These are phyloP conservation scores for Botryosphaeria agaves DNA, from an alignment of 2,329 filamentous ascomycete genomes.

Conservation along the genomic window DNA sequence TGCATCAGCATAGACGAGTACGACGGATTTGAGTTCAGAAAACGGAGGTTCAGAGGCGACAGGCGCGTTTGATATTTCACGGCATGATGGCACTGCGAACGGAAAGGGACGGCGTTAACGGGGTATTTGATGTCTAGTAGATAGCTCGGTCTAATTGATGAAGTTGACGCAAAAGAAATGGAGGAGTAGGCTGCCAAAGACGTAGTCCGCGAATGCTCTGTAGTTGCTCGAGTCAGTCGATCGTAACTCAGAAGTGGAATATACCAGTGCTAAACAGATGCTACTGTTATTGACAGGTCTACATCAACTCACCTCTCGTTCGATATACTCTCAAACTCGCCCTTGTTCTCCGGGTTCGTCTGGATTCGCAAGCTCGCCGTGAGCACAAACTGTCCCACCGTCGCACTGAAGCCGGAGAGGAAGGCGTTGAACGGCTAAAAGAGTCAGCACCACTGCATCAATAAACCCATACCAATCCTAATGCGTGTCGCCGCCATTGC, in stretches of 20 bases:
- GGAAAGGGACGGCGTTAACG: too few species aligned
- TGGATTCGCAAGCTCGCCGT: slow-evolving; percentile 85
- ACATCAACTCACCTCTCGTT: slow-evolving; percentile 49
- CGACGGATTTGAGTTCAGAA: too few species aligned
- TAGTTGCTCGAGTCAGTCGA: too few species aligned
- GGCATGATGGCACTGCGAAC: too few species aligned
- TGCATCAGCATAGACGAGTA: too few species aligned
- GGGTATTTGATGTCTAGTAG: background rate
- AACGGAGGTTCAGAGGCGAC: too few species aligned
- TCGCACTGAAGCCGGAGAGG: slow-evolving; percentile 82
- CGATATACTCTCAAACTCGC: slow-evolving; percentile 58
- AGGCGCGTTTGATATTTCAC: too few species aligned
- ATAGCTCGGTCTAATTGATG: slow-evolving; percentile 52
- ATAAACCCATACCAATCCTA: too few species aligned
- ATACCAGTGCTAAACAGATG: too few species aligned
- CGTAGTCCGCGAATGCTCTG: slow-evolving; percentile 89
- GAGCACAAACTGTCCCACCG: slow-evolving; percentile 93
- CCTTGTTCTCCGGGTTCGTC: slow-evolving; percentile 67
- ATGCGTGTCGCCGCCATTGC: background rate
- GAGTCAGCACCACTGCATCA: background rate
- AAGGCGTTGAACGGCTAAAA: slow-evolving; percentile 96
- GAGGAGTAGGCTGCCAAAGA: slow-evolving; percentile 85
- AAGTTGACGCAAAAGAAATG: slow-evolving; percentile 99
- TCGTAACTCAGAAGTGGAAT: too few species aligned
- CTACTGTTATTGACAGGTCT: too few species aligned